phyloP scores from a whole-genome alignment of 2,329 filamentous ascomycete genomes.

The Aspergillus ochraceus region DNA sequence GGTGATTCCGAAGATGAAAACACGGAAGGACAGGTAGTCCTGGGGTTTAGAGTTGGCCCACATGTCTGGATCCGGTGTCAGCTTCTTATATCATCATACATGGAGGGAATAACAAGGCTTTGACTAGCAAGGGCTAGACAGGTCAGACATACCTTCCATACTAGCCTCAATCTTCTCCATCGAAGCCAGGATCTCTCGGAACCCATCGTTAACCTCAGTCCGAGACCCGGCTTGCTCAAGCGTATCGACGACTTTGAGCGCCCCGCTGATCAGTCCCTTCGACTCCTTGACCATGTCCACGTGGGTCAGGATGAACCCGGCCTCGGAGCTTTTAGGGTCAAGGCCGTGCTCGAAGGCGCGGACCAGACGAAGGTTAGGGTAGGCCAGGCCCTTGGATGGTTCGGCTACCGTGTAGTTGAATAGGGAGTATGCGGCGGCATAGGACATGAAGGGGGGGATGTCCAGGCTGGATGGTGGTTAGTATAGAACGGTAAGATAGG shows the following conservation, averaged over 20 bases:
- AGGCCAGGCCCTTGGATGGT: constrained; percentile 53
- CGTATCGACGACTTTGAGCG: constrained; percentile 65
- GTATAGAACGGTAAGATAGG: background rate
- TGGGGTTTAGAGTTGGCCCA: constrained; percentile 83
- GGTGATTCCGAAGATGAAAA: constrained; percentile 96
- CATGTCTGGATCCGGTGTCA: constrained; percentile 60
- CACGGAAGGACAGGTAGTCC: constrained; percentile 86
- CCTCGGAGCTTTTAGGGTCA: constrained; percentile 83
- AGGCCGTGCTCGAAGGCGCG: constrained; percentile 90
- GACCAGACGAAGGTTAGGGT: constrained; percentile 73
- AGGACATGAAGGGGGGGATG: constrained; percentile 93
- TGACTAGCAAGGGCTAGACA: background rate
- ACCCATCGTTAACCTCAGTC: constrained; percentile 62
- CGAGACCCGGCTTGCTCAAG: constrained; percentile 53
- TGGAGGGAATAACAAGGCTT: background rate
- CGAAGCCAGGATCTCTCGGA: constrained; percentile 61
- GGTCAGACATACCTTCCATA: constrained; percentile 65
- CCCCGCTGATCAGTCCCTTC: constrained; percentile 71
- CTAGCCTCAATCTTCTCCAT: constrained; percentile 71
- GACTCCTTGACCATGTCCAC: constrained; percentile 94
- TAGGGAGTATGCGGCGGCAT: constrained; percentile 62
- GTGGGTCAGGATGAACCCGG: constrained; percentile 93
- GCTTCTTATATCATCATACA: background rate
- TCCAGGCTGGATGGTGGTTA: constrained; percentile 52
- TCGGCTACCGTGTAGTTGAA: constrained; percentile 65